phyloP scores from a whole-genome alignment of 331 rosid species.

The Erythrophleum ivorense region DNA sequence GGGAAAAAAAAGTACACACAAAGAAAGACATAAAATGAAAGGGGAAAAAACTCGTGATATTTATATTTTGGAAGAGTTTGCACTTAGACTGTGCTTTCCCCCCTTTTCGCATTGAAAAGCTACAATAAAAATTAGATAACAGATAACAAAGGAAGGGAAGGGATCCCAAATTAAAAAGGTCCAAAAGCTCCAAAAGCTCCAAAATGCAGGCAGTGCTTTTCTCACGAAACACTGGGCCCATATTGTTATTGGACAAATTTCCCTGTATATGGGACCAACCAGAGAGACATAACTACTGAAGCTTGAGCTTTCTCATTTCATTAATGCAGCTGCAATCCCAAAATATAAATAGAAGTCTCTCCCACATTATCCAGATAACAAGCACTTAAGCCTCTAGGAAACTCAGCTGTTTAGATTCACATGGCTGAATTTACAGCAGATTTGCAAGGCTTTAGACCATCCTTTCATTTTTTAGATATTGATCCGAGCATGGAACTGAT shows the following conservation, averaged over 20 bases:
- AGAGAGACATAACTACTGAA: slow-evolving; percentile 48
- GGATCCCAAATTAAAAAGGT: slow-evolving; percentile 10
- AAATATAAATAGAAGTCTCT: slow-evolving; percentile 58
- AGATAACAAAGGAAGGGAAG: slow-evolving; percentile 26
- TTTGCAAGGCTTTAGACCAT: slow-evolving; percentile 54
- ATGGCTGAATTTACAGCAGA: slow-evolving; percentile 75
- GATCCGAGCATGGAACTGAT: slow-evolving; percentile 54
- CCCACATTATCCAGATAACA: slow-evolving; percentile 49
- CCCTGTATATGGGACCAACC: slow-evolving; percentile 54
- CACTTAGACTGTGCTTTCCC: slow-evolving; percentile 29
- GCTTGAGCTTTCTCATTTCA: slow-evolving; percentile 47
- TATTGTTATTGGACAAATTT: slow-evolving; percentile 33
- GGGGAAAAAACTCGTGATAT: background rate
- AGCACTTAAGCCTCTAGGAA: slow-evolving; percentile 35
- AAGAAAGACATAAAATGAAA: background rate
- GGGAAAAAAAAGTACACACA: background rate
- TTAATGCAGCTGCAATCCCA: slow-evolving; percentile 31
- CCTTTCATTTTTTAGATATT: slow-evolving; percentile 56
- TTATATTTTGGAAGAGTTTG: slow-evolving; percentile 15
- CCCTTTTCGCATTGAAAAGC: slow-evolving; percentile 21
- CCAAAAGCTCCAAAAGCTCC: slow-evolving; percentile 26
- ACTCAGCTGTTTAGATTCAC: slow-evolving; percentile 23
- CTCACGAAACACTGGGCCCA: slow-evolving; percentile 43
- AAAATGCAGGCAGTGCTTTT: slow-evolving; percentile 31
- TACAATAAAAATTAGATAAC: slow-evolving; percentile 11